Conservation (phyloP, 768 basidiomycete species). For the Psilocybe cubensis region DNA sequence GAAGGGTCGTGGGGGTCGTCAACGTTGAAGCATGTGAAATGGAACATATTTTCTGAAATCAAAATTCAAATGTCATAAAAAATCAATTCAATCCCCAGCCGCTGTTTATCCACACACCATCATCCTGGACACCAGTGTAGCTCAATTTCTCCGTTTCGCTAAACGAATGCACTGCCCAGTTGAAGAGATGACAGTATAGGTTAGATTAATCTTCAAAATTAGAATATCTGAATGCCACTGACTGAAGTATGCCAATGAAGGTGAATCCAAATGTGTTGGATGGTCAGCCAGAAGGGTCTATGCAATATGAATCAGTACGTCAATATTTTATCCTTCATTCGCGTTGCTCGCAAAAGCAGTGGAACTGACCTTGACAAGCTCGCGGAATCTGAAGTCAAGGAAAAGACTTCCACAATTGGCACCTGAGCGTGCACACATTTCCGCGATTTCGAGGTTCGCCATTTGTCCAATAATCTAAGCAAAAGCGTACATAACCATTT, state of each 20-base stretch:
- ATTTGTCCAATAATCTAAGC: conserved; percentile 74
- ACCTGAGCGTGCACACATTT: conserved; percentile 87
- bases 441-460: conserved; percentile 85
- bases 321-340: not conserved
- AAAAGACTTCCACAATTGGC: conserved; percentile 89
- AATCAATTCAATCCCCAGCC: not conserved
- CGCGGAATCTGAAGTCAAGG: conserved; percentile 84
- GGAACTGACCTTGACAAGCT: conserved; percentile 64
- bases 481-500: conserved; percentile 21
- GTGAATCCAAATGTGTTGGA: conserved; percentile 80
- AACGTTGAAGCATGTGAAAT: conserved; percentile 90
- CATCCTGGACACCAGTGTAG: conserved; percentile 74
- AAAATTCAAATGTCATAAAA: not conserved
- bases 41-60: conserved; percentile 73
- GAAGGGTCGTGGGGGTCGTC: conserved; percentile 80
- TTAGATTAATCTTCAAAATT: conserved; percentile 8
- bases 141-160: conserved; percentile 87
- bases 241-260: conserved; percentile 85
- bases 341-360: not conserved
- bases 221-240: conserved; percentile 21
- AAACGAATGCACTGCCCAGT: conserved; percentile 69
- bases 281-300: conserved; percentile 74
- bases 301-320: conserved; percentile 2
- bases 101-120: conserved; percentile 50
- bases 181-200: not conserved